A percentile compares a stretch with the other conserved stretches of the same genome.
Conservation (phyloP, 2,329 filamentous ascomycete species). For the Diatrype stigma region DNA sequence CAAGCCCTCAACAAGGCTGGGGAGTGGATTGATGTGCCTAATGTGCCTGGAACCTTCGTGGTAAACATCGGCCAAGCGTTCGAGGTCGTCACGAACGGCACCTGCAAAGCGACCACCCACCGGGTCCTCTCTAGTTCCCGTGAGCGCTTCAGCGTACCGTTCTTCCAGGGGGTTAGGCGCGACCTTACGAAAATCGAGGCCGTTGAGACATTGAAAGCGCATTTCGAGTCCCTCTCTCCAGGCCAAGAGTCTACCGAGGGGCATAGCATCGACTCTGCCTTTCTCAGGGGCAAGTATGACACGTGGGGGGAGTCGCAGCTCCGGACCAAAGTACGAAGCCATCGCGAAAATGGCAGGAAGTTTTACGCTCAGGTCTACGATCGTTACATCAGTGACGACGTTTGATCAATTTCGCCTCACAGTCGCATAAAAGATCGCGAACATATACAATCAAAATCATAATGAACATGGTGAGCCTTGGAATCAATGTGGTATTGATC, state of each 20-base stretch:
- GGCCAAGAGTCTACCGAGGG: constrained; percentile 32
- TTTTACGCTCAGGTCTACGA: constrained; percentile 47
- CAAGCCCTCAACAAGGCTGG: constrained; percentile 46
- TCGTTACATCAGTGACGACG: constrained; percentile 42
- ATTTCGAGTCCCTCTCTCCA: constrained; percentile 28
- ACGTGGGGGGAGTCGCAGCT: constrained; percentile 54
- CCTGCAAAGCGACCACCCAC: constrained; percentile 49
- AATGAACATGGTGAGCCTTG: too few relatives aligned
- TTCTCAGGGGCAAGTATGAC: constrained; percentile 44
- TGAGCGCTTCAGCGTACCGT: constrained; percentile 40
- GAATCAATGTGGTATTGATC: too few relatives aligned
- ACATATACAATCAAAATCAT: too few relatives aligned
- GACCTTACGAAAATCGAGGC: constrained; percentile 41
- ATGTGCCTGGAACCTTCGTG: constrained; percentile 46
- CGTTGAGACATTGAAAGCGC: constrained; percentile 30
- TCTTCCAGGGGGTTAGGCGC: constrained; percentile 47
- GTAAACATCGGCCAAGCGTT: constrained; percentile 58
- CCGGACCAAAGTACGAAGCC: constrained; percentile 49
- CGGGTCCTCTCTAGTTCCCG: constrained; percentile 32
- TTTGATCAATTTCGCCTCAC: background rate
- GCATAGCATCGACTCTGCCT: constrained; percentile 42
- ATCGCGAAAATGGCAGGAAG: constrained; percentile 41
- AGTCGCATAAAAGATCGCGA: background rate
- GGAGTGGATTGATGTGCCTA: constrained; percentile 46
- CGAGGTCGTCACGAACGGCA: constrained; percentile 51